Conservation (phyloP, 257 asterid species). For the Euphrasia confusa region DNA sequence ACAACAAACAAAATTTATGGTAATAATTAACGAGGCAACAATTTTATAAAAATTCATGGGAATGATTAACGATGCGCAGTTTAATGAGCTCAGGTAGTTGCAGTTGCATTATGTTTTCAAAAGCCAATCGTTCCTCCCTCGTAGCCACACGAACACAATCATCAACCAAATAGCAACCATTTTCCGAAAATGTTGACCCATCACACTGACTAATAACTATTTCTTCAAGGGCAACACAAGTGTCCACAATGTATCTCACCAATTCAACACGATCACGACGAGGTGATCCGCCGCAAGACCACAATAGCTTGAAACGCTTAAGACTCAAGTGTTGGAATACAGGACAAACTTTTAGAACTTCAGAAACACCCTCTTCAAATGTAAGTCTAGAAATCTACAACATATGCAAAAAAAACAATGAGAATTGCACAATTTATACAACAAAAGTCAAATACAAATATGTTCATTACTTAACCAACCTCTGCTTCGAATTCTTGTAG, state of each 20-base stretch:
- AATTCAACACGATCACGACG: no score
- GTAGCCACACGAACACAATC: not conserved
- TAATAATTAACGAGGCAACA: no score
- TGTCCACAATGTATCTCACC: not conserved
- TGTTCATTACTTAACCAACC: not conserved
- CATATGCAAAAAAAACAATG: not conserved
- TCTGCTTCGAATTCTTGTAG: slow-evolving; percentile 5
- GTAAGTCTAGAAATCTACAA: not conserved
- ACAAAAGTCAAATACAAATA: no score
- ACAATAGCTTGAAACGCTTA: no score
- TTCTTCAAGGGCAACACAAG: not conserved
- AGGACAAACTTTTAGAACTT: not conserved
- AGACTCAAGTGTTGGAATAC: no score
- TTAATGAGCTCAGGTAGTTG: not conserved
- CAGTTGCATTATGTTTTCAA: not conserved
- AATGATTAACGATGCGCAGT: not conserved
- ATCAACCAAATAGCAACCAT: not conserved
- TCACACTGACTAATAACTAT: not conserved
- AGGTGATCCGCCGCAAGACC: no score
- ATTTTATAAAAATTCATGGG: no score
- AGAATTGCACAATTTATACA: no score
- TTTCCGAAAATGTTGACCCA: not conserved
- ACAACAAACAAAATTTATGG: no score
- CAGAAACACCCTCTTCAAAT: not conserved
- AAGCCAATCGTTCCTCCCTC: not conserved